These are phyloP conservation scores for Seminavis robusta DNA, from an alignment of 108 stramenopile genomes.

Conservation along the genomic window DNA sequence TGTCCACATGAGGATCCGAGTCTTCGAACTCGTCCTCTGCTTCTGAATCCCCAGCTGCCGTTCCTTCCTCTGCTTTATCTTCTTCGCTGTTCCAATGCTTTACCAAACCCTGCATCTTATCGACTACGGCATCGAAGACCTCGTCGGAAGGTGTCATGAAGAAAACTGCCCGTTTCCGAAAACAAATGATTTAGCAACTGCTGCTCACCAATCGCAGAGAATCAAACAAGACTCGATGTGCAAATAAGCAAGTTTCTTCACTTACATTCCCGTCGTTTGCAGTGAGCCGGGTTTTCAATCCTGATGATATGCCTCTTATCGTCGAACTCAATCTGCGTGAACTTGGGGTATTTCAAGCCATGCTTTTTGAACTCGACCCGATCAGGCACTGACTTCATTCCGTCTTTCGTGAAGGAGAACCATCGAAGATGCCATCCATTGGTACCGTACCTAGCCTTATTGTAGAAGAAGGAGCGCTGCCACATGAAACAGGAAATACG, in stretches of 20 bases:
- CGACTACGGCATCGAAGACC: conserved; percentile 48
- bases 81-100: conserved; percentile 14
- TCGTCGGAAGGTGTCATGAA: conserved; percentile 57
- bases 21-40: conserved; percentile 25
- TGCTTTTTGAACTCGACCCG: conserved; percentile 41
- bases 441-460: conserved; percentile 42
- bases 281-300: conserved; percentile 40
- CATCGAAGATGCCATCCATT: conserved; percentile 68
- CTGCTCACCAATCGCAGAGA: too few species aligned
- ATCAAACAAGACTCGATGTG: too few species aligned
- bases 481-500: conserved; percentile 46
- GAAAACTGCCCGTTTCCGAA: conserved; percentile 1
- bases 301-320: conserved; percentile 46
- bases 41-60: not conserved
- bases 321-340: conserved; percentile 58
- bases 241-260: too few species aligned
- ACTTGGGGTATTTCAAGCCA: conserved; percentile 44
- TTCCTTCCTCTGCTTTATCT: not conserved
- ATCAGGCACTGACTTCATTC: conserved; percentile 55
- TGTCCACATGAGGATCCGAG: conserved; percentile 33
- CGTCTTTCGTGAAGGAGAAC: conserved; percentile 54
- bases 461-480: conserved; percentile 67
- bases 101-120: conserved; percentile 38
- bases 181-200: too few species aligned
- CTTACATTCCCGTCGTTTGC: conserved; percentile 31